Evolutionary conservation across 441 rosid species (phyloP).

Genomic region (Jatropha multifida): DNA sequence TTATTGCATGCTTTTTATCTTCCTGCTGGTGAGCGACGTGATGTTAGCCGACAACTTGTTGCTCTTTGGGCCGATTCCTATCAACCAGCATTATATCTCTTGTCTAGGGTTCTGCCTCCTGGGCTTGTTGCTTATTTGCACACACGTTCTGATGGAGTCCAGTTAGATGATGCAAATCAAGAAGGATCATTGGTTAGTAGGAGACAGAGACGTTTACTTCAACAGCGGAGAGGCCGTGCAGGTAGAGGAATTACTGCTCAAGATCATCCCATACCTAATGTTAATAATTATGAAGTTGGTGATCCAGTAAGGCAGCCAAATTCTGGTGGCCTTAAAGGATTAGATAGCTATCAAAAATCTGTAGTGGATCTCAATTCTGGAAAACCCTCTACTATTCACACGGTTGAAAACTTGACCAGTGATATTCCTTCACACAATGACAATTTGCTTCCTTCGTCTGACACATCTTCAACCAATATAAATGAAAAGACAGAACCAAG

Average conservation of each 20-base stretch:
- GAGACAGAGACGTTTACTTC: constrained; percentile 82
- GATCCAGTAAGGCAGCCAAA: constrained; percentile 50
- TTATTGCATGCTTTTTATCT: constrained; percentile 88
- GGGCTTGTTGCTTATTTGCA: constrained; percentile 99
- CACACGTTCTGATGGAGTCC: constrained; percentile 73
- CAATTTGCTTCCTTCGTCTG: constrained; percentile 43
- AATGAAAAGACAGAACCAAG: constrained; percentile 50
- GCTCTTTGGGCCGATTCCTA: constrained; percentile 99
- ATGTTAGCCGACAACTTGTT: constrained; percentile 99
- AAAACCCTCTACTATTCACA: constrained; percentile 40
- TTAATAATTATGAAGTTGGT: constrained; percentile 55
- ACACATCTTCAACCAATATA: constrained; percentile 37
- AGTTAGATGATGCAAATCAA: constrained; percentile 57
- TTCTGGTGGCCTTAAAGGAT: constrained; percentile 44
- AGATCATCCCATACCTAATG: constrained; percentile 57
- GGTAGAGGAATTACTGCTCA: constrained; percentile 62
- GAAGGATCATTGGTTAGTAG: constrained; percentile 80
- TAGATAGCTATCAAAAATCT: constrained; percentile 53
- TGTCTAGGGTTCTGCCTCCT: constrained; percentile 97
- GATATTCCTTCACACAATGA: constrained; percentile 56
- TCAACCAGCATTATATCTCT: constrained; percentile 89
- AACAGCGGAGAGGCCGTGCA: constrained; percentile 80
- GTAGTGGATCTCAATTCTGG: constrained; percentile 45
- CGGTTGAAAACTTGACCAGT: constrained; percentile 51
- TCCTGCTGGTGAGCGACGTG: constrained; percentile 92